Conservation (phyloP, 306 rosid genomes). For the Trifolium dubium region DNA sequence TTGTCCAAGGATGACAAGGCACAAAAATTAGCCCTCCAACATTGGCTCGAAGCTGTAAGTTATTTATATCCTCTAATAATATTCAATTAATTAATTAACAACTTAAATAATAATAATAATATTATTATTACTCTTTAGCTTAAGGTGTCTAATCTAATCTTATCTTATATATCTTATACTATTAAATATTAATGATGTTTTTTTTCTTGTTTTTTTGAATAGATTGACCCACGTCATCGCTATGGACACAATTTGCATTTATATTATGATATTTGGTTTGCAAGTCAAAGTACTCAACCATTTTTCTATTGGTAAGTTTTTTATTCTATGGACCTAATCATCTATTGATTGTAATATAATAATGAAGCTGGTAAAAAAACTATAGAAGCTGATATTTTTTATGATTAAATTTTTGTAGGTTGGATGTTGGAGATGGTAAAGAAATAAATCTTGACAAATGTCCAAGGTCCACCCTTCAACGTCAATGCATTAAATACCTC, state of each 20-base stretch:
- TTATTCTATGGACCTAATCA: not conserved
- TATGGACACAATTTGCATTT: conserved; percentile 94
- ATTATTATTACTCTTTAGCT: not conserved
- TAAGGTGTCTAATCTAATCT: conserved; percentile 13
- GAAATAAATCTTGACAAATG: conserved; percentile 76
- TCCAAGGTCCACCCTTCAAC: conserved; percentile 65
- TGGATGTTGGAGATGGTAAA: conserved; percentile 95
- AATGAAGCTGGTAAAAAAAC: not conserved
- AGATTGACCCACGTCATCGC: conserved; percentile 98
- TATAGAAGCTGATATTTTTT: conserved; percentile 14
- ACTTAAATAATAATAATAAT: not conserved
- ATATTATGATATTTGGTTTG: conserved; percentile 90
- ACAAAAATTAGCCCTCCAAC: conserved; percentile 88
- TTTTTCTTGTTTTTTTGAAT: conserved; percentile 37
- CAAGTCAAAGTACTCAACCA: conserved; percentile 85
- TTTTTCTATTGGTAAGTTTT: conserved; percentile 86
- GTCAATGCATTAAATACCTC: conserved; percentile 86
- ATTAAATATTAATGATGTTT: conserved; percentile 9
- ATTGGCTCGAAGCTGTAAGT: conserved; percentile 99
- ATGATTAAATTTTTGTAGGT: conserved; percentile 54
- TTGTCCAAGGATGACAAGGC: conserved; percentile 97
- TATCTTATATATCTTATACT: not conserved
- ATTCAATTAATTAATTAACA: conserved; percentile 11
- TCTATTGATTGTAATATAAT: not conserved
- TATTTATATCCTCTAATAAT: not conserved